Evolutionary conservation across 1,284 basidiomycete genomes (phyloP), one percentile per base, ranked within the genome.

Genomic region (Cystobasidium pallidum): DNA sequence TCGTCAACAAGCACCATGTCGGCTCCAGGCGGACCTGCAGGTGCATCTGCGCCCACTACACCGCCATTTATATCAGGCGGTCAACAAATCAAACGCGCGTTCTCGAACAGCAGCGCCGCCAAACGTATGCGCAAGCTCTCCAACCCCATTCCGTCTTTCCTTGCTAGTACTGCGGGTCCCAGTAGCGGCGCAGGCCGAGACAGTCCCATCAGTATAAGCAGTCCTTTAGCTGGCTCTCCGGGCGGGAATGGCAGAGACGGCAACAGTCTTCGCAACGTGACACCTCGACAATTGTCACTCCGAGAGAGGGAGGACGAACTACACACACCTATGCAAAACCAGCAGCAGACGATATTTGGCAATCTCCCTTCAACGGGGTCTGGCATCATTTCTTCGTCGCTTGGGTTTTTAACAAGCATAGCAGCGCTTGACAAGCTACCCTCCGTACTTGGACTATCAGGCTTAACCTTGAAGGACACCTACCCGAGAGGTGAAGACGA

Each of bases 81-180:
- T 49, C 32, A 26, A 10, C 62, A 64, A 34, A 26, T 64, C 43
- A 64, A 64, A 36, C 62, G 62, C n/a, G 62, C 45, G 32, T 64
- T 64, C 47, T 64, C 62, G 36, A 64, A 64, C 26, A 64, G 62
- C 62, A 64, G 62, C 36, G 62, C 62, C 11, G 62, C 39, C 19
- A 64, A 51, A 51, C 43, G 62, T 15, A 64, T 64, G 47, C 43
- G 62, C 24, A 64, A 64, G 45, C 62, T 64, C 30, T 64, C 62
- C 26, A 64, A 51, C 28, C 62, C 62, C 24, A 51, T 64, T 51
- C 62, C 62, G 8, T 64, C 62, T 15, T 64, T 64, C 26, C 47
- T 64, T 26, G 41, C 39, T 7, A 6, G 21, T 7, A 21, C 39
- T n/a, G 43, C 15, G 43, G 36, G 58, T 43, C 3, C 36, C 51